Evolutionary conservation across 2,329 filamentous ascomycete species (phyloP), one percentile per base, ranked within the genome.

Genomic region (Simplicillium sp.): DNA sequence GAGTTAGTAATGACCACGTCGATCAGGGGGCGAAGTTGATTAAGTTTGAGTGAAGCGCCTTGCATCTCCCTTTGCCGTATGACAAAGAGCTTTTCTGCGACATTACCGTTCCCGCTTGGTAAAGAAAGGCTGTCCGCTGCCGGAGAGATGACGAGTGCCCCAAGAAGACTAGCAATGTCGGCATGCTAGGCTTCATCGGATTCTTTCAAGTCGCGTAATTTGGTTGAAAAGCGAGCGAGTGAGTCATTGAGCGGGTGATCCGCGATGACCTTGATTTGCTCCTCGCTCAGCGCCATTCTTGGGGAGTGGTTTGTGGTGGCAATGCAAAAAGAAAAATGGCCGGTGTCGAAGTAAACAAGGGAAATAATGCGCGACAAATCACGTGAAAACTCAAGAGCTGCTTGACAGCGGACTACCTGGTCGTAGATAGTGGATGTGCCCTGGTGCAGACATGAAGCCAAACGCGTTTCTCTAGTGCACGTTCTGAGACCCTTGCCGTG

Each of bases 251-350:
- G 44, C 28, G 40, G 44, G 29, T 42, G 13, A 9, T 40, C 38
- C 14, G 40, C 37, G 16, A 45, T 45, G 18, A 45, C 40, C 28
- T 43, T 43, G 44, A 41, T 38, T 34, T 43, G 44, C 20, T 45
- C 40, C 34, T 45, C 34, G 28, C 11, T 38, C 15, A 45, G 40
- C 29, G 40, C 28, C 44, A 45, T 45, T 37, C 29, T 29, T 17
- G 11, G 16, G 13, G 16, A 29, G 29, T 38, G 20, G 29, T 31
- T 37, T 25, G 36, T 38, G 36, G 25, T 31, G 14, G 36, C 20
- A 25, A 38, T 31, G 31, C 14, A 20, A 25, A 38, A 38, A 11
- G 36, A 18, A 37, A 37, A 17, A n/a, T n/a, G n/a, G n/a, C n/a
- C n/a, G n/a, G 28, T 6, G 35, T 25, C n/a, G 35, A 37, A 14